These are phyloP conservation scores for Parmelia sp. DNA, from an alignment of 495 filamentous ascomycete genomes.

Conservation along the genomic window DNA sequence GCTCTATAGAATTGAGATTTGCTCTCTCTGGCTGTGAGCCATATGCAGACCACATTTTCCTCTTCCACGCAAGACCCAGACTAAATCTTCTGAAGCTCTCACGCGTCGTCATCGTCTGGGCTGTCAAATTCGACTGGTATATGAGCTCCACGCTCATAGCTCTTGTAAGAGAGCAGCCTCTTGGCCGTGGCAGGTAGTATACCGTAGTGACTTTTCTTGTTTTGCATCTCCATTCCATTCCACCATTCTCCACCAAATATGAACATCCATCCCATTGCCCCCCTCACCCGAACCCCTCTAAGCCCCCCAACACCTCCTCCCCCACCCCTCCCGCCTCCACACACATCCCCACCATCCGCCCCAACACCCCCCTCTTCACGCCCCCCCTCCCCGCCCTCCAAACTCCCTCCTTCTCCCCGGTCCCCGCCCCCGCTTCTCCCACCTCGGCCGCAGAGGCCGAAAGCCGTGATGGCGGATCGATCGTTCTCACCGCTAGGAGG, in stretches of 20 bases:
- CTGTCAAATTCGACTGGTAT: no score
- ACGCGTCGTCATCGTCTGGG: not conserved
- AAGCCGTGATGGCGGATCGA: constrained; percentile 66
- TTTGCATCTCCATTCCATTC: not conserved
- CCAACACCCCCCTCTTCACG: constrained; percentile 60
- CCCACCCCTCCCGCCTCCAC: constrained; percentile 67
- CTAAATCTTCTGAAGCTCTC: not conserved
- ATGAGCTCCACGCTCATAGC: no score
- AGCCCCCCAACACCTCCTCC: constrained; percentile 73
- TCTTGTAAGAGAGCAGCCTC: no score
- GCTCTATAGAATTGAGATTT: not conserved
- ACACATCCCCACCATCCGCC: constrained; percentile 59
- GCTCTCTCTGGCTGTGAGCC: not conserved
- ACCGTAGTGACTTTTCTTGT: not conserved
- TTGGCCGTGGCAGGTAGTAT: not conserved
- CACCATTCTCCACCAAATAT: not conserved
- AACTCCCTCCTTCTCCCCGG: constrained; percentile 49
- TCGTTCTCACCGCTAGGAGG: constrained; percentile 56
- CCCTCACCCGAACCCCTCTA: constrained; percentile 49
- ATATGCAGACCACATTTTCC: not conserved
- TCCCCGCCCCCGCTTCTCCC: constrained; percentile 29
- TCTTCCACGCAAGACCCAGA: not conserved
- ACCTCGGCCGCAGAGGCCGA: constrained; percentile 51
- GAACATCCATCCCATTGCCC: not conserved
- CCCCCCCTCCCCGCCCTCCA: constrained; percentile 76